Evolutionary conservation across 1,284 basidiomycete species (phyloP), one percentile per base, ranked within the genome.

Genomic region (Pisolithus thermaeus): DNA sequence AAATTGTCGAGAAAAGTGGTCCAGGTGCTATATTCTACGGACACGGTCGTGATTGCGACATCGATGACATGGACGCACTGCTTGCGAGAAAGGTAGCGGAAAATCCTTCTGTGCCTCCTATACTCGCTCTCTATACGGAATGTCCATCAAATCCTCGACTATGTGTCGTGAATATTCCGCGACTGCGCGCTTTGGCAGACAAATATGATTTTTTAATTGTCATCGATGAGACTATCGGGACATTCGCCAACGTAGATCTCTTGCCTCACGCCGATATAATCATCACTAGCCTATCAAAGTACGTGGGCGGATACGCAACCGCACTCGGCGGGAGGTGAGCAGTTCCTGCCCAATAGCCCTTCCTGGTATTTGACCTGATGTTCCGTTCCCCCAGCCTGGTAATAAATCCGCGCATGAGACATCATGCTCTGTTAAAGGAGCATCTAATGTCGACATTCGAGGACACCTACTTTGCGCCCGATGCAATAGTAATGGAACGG

Each of bases 401-500:
- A 12, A n/a, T 43, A 7, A 43, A 43, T 16, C 25, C 42, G 8
- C 42, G 42, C 23, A 43, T 43, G 42, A 23, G 42, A 4, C 27
- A 43, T n/a, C 42, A 43, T 27, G 27, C 42, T 0, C 57, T 68
- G 1, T 78, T 97, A 30, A 88, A 87, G 59, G 61, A 69, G 0
- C 70, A 79, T 46, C 69, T 94, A 54, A 61, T 70, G 12, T 64
- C 70, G 8, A 74, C 70, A 3, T 97, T 86, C 69, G 89, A 95
- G 67, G 93, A 97, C 66, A 74, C 73, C 42, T 94, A 90, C 70
- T 97, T 87, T 65, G 80, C 83, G 62, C 89, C 94, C 68, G 94
- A 98, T 64, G 91, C 91, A 27, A 84, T 97, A 51, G 95, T 87
- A 74, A 88, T 98, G 85, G 95, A 98, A 68, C 87, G 93, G 59